Conservation (phyloP, 768 basidiomycete genomes). For the Chalciporus sphaerocephalus region DNA sequence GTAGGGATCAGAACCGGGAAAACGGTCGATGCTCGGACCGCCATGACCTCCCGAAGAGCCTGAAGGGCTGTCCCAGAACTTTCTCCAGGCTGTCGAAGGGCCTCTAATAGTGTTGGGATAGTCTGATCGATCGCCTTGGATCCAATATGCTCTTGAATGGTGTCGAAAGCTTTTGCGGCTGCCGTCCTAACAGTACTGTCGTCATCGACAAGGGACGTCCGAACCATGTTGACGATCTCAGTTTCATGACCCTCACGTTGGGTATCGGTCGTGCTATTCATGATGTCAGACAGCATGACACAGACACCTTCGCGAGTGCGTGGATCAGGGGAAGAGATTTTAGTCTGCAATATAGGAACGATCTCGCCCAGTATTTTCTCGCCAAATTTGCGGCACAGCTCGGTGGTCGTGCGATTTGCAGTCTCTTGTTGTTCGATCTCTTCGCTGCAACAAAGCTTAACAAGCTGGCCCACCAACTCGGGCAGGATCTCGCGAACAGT, state of each 20-base stretch:
- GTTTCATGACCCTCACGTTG: constrained; percentile 88
- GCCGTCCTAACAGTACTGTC: constrained; percentile 82
- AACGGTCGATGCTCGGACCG: constrained; percentile 87
- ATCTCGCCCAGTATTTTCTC: constrained; percentile 86
- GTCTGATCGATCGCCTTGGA: constrained; percentile 92
- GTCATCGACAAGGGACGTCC: constrained; percentile 82
- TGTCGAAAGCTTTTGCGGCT: constrained; percentile 86
- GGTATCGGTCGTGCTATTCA: constrained; percentile 80
- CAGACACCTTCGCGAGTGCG: constrained; percentile 82
- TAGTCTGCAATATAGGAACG: constrained; percentile 68
- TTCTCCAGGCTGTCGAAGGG: constrained; percentile 87
- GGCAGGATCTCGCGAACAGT: constrained; percentile 91
- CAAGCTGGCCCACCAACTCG: constrained; percentile 73
- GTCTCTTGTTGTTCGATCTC: constrained; percentile 93
- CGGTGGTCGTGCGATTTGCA: constrained; percentile 80
- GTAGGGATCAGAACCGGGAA: constrained; percentile 98
- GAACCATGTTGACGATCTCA: constrained; percentile 81
- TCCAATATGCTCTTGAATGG: constrained; percentile 88
- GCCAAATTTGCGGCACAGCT: constrained; percentile 93
- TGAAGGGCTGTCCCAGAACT: constrained; percentile 94
- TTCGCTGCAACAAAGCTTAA: constrained; percentile 71
- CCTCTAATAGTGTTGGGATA: constrained; percentile 90
- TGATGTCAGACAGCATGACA: constrained; percentile 79
- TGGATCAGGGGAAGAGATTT: constrained; percentile 57
- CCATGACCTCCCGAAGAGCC: constrained; percentile 92